Evolutionary conservation across 257 asterid genomes (phyloP), one percentile per base, ranked within the genome.

Genomic region (Hygrophila difformis): DNA sequence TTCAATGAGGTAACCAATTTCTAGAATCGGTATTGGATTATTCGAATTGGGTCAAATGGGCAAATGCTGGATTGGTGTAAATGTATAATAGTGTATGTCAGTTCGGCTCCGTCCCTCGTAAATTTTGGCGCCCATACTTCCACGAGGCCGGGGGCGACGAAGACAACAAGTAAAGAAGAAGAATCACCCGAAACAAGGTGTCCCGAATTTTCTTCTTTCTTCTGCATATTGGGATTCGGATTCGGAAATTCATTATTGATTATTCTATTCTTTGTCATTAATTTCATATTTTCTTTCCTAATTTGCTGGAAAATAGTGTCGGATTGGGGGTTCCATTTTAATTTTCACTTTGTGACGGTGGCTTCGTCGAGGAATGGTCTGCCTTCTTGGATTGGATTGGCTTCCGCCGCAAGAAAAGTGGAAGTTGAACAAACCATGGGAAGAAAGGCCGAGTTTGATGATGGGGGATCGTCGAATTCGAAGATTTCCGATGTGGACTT

Each of bases 341-440:
- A 12, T 31, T 12, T 50, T 74, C 20, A 39, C 6, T 7, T 39
- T 39, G 12, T 42, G 65, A 65, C 77, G 78, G 70, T 68, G 50
- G 72, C 78, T 55, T 67, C 84, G 7, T 53, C 84, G 23, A 68
- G 70, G 26, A 84, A 65, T 41, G 77, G 75, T 1, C 24, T 74
- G 47, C 75, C 76, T 57, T 69, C 94, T 60, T 77, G 85, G 92
- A 44, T 72, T 12, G 77, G 70, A 36, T 62, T 70, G 49, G 63
- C 64, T 5, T 53, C 76, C 18, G 71, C 75, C 19, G 41, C 71
- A 34, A 66, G 65, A 22, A 53, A 66, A 34, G 67, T 65, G 33
- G 83, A 79, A 31, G 55, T 68, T 9, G 83, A 74, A 44, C 42
- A 71, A 13, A 59, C 18, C 39, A 64, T 42, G 67, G 58, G n/a